Base-by-base conservation (phyloP, 495 filamentous ascomycete species). In the Arthonia radiata region DNA sequence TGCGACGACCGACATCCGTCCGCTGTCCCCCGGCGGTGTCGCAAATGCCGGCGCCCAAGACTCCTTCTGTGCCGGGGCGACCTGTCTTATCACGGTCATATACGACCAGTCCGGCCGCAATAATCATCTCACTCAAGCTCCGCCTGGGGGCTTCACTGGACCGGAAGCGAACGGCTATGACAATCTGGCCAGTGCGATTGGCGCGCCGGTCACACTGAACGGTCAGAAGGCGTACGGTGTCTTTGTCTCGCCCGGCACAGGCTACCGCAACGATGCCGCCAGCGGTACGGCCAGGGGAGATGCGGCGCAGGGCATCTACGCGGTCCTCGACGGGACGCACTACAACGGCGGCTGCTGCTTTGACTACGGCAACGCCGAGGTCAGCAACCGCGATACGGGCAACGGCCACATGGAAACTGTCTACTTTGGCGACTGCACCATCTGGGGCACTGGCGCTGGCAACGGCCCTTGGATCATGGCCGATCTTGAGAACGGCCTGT, bases 291-390 rank as follows among this genome's bases (percentile, higher is more conserved):
- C 63, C 15, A 59, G 36, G n/a, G 57, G 54, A 6, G 55, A 68
- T 22, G 52, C 25, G 16, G 15, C 61, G 0, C 53, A 68, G 46
- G 61, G 60, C 26, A 58, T 68, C 45, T 68, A 68, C 37, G 59
- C 56, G 0, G 56, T 67, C 18, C 44, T 67, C 13, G 62, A 67
- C 25, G 62, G 61, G 2, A 64, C 59, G 4, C 58, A 67, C 33
- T 67, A 60, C 44, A 67, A 67, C 28, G 48, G 31, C 18, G 50
- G 17, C 15, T 67, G 62, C 50, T 67, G 62, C 48, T 67, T 61
- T 34, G 62, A 67, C 42, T 67, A 67, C 27, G 62, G 61, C 28
- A 67, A 67, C 25, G 61, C 61, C 23, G 62, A 67, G 43, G 54
- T 46, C 14, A 61, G 37, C 38, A 57, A 42, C 31, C 40, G 15